These are phyloP conservation scores for Morella rubra DNA, from an alignment of 306 rosid species.

Conservation along the genomic window DNA sequence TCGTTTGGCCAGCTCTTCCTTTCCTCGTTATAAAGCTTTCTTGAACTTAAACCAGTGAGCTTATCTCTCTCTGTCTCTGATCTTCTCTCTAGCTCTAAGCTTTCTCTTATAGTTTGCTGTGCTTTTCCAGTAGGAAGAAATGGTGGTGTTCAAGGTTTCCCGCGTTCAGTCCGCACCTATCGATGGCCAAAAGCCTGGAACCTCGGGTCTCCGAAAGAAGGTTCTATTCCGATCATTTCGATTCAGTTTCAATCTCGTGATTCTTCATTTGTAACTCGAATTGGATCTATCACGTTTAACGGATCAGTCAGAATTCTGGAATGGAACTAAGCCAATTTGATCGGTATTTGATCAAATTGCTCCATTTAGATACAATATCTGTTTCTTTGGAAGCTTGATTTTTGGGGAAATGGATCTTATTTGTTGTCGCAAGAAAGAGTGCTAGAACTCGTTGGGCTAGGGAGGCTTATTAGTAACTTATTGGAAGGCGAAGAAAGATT, in stretches of 20 bases:
- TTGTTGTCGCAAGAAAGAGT: neutral
- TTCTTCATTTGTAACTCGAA: neutral
- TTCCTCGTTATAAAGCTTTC: neutral
- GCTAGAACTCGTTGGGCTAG: neutral
- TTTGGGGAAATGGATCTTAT: conserved; percentile 28
- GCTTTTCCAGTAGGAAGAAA: conserved; percentile 24
- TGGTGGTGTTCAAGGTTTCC: conserved; percentile 68
- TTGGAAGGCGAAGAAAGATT: neutral
- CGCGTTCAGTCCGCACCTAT: conserved; percentile 60
- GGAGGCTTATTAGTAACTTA: neutral
- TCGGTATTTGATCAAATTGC: conserved; percentile 33
- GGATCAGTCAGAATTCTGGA: conserved; percentile 21
- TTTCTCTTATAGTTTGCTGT: neutral
- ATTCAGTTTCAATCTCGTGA: conserved; percentile 4
- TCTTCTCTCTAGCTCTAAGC: neutral
- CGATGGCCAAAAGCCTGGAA: conserved; percentile 99
- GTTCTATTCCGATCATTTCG: conserved; percentile 25
- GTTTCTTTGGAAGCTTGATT: conserved; percentile 11
- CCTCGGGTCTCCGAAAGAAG: conserved; percentile 99
- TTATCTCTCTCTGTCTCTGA: neutral
- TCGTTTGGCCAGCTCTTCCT: conserved; percentile 7
- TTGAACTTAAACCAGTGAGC: neutral
- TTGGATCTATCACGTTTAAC: conserved; percentile 15
- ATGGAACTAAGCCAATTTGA: conserved; percentile 20
- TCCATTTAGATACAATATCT: conserved; percentile 11